Evolutionary conservation across 169 alveolate species (phyloP), one percentile per base, ranked within the genome.

Genomic region (Sarcocystis neurona): DNA sequence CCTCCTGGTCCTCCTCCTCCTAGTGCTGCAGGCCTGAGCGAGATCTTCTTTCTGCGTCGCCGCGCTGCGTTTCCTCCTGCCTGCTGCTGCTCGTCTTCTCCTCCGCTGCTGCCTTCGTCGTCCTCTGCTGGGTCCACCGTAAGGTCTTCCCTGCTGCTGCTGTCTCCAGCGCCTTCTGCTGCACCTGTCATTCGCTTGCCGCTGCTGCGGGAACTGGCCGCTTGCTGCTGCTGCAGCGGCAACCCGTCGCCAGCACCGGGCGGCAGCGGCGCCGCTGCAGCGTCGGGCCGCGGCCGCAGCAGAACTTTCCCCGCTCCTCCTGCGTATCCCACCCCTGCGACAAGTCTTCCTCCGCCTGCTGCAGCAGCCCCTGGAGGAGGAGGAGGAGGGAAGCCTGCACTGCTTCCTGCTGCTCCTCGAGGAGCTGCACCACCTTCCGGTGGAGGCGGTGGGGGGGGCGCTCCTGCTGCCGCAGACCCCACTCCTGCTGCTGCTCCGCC

Each of bases 391-490:
- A 48, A 6, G 60, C 60, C 60, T 6, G 60, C 60, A 48, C 60
- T n/a, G n/a, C n/a, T n/a, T n/a, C n/a, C 60, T 48, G 27, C 60
- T 48, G 60, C 27, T 6, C 60, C 60, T 15, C 15, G 60, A 6
- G 27, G 27, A 15, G 6, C 75, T 15, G 18, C 75, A 43, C 75
- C 75, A 43, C 46, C 46, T 18, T 41, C 46, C 75, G 75, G 75
- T 41, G 75, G 75, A 43, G 32, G 32, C 27, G 75, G 75, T 20
- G 75, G 75, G n/a, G 75, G 75, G n/a, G 75, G 75, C 41, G 44
- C 75, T 18, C 27, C 20, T 1, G 75, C 46, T 0, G 75, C 27
- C 5, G 44, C 46, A 1, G 32, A 37, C 46, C 75, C 75, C 6
- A 43, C 37, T 6, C 75, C 75, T 4, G 75, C 75, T 6, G 75